These are phyloP conservation scores for Centrapalus pauciflorus DNA, from an alignment of 129 eudicot species.

Conservation along the genomic window DNA sequence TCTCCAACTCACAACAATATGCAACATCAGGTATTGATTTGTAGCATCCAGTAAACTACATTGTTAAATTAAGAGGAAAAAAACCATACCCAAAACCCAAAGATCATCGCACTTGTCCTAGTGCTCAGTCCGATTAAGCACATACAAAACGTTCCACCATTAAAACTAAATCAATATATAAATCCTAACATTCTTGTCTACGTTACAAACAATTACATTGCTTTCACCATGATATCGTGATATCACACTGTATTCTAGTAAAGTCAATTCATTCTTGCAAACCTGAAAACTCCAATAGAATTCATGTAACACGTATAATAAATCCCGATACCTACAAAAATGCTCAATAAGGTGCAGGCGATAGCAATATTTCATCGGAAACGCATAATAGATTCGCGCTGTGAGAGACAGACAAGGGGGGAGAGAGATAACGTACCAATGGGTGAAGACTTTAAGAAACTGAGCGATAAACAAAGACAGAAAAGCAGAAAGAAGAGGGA, in stretches of 20 bases:
- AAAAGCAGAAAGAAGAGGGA: slow-evolving; percentile 69
- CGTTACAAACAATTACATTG: background rate
- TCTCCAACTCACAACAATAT: background rate
- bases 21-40: background rate
- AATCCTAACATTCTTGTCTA: background rate
- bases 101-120: background rate
- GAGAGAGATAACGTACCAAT: slow-evolving; percentile 42
- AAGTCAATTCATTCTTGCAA: background rate
- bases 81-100: background rate
- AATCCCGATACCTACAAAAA: background rate
- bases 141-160: background rate
- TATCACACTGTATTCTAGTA: background rate
- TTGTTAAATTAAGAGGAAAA: background rate
- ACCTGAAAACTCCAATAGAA: background rate
- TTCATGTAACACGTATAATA: background rate
- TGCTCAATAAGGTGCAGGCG: slow-evolving; percentile 1
- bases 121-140: background rate
- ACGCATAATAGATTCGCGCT: background rate
- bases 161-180: background rate
- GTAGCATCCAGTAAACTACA: background rate
- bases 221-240: background rate
- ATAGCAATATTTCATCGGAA: background rate
- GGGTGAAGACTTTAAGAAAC: slow-evolving; percentile 77
- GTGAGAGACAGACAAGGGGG: background rate
- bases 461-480: slow-evolving; percentile 70